These are phyloP conservation scores for Elongisporangium prolatum DNA, from an alignment of 352 stramenopile species.

Conservation along the genomic window DNA sequence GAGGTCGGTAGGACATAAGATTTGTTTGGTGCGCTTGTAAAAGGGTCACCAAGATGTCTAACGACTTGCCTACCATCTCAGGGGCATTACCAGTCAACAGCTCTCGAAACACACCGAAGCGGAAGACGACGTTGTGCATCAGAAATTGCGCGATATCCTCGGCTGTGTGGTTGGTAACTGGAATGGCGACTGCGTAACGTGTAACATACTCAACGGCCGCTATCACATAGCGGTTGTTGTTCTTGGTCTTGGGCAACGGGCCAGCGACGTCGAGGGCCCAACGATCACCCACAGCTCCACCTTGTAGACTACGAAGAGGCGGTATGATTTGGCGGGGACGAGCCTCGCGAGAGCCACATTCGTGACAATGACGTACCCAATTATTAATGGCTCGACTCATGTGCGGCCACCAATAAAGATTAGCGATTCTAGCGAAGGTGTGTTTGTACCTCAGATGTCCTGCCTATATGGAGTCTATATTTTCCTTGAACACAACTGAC, in stretches of 20 bases:
- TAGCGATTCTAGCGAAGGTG: background rate
- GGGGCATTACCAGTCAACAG: background rate
- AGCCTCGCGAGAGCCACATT: background rate
- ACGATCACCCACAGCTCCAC: background rate
- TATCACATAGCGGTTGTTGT: background rate
- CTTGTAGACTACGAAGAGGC: background rate
- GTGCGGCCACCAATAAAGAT: background rate
- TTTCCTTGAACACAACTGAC: constrained; percentile 3
- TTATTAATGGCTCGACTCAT: background rate
- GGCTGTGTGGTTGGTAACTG: background rate
- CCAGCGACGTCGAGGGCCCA: constrained; percentile 1
- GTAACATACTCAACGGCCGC: constrained; percentile 6
- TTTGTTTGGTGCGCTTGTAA: constrained; percentile 2
- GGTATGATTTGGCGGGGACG: constrained; percentile 1
- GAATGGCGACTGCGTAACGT: constrained; percentile 1
- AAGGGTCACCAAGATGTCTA: background rate
- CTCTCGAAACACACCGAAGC: constrained; percentile 1
- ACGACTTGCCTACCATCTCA: background rate
- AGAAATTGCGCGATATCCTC: background rate
- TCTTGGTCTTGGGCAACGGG: background rate
- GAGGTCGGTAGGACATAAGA: constrained; percentile 1
- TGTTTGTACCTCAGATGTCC: background rate
- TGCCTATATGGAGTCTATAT: constrained; percentile 1
- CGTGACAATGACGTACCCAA: background rate
- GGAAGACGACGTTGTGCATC: background rate